These are phyloP conservation scores for Xylariales sp. DNA, from an alignment of 2,329 filamentous ascomycete genomes.

Conservation along the genomic window DNA sequence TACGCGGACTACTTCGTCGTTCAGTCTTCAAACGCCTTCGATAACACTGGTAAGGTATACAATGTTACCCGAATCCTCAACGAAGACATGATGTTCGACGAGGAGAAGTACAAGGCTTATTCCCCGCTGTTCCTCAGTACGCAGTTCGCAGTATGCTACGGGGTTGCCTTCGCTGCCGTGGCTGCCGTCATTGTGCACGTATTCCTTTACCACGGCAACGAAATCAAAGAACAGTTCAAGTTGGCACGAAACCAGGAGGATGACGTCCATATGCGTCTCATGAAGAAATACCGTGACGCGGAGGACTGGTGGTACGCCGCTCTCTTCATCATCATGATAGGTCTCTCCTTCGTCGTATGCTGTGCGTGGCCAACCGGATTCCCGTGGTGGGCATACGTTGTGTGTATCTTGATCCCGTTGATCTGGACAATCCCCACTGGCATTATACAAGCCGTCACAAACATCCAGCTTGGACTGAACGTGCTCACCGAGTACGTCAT, in stretches of 20 bases:
- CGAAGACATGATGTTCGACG: conserved; percentile 51
- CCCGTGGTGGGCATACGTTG: conserved; percentile 38
- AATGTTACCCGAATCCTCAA: conserved; percentile 58
- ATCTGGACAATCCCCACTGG: conserved; percentile 48
- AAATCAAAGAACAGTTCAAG: conserved; percentile 51
- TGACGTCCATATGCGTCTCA: conserved; percentile 55
- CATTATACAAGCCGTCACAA: conserved; percentile 45
- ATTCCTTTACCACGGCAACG: conserved; percentile 48
- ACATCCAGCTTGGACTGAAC: conserved; percentile 40
- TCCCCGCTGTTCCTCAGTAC: conserved; percentile 62
- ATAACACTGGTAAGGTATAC: conserved; percentile 58
- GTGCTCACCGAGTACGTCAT: conserved; percentile 70
- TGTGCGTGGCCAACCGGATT: conserved; percentile 35
- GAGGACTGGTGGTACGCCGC: conserved; percentile 55
- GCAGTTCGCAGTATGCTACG: conserved; percentile 57
- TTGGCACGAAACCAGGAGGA: conserved; percentile 52
- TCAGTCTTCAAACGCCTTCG: conserved; percentile 55
- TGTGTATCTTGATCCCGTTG: conserved; percentile 36
- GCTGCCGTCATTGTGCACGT: conserved; percentile 56
- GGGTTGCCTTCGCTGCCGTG: conserved; percentile 63
- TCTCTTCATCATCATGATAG: conserved; percentile 49
- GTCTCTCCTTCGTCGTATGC: conserved; percentile 38
- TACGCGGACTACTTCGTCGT: conserved; percentile 58
- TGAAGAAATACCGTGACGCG: conserved; percentile 57
- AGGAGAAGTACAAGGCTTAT: conserved; percentile 56